Evolutionary conservation across 129 eudicot genomes (phyloP).

Genomic region (Solidago caesia): DNA sequence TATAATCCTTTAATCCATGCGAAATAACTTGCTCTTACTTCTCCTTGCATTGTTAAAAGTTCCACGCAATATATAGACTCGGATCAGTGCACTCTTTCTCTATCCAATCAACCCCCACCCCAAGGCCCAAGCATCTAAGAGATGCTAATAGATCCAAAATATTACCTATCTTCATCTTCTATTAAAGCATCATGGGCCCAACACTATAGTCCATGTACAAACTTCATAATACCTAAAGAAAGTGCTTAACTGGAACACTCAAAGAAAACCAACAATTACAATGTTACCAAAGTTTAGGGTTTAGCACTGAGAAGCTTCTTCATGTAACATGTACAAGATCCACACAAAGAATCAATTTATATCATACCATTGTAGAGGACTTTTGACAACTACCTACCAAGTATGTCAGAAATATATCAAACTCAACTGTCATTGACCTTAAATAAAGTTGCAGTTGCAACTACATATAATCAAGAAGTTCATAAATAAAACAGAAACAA

Average conservation of each 20-base stretch:
- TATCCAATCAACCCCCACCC: background rate
- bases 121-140: background rate
- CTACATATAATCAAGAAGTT: conserved; percentile 27
- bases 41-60: too few species aligned
- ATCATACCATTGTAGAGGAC: background rate
- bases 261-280: background rate
- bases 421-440: conserved; percentile 8
- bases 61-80: too few species aligned
- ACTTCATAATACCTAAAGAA: background rate
- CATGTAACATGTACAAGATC: background rate
- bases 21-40: too few species aligned
- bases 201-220: background rate
- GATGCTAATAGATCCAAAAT: background rate
- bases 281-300: background rate
- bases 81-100: too few species aligned
- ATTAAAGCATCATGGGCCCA: background rate
- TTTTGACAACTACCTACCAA: background rate
- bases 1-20: too few species aligned
- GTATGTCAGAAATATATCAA: background rate
- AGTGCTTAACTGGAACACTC: background rate
- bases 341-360: background rate
- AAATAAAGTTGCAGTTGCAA: conserved; percentile 15
- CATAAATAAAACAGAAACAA: conserved; percentile 5
- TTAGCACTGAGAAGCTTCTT: background rate
- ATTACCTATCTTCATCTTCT: background rate